Evolutionary conservation across 306 rosid genomes (phyloP).

Genomic region (Morella rubra): DNA sequence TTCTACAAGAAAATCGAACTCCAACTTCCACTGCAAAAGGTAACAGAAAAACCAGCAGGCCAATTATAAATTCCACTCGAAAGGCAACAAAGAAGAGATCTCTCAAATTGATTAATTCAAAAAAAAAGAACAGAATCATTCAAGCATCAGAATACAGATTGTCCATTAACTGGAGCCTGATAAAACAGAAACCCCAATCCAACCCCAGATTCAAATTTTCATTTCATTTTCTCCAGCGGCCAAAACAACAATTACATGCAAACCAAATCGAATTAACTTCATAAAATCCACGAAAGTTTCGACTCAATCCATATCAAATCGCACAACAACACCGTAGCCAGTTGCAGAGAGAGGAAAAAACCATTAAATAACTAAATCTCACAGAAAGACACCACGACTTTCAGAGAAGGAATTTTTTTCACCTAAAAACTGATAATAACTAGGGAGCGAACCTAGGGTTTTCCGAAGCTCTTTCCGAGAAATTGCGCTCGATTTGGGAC

Average conservation of each 20-base stretch:
- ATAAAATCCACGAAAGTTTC: no score
- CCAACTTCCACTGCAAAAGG: constrained; percentile 37
- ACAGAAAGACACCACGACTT: background rate
- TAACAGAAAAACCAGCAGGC: constrained; percentile 10
- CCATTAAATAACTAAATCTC: background rate
- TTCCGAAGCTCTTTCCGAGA: background rate
- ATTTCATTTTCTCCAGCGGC: background rate
- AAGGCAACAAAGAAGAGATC: background rate
- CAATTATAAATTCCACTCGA: constrained; percentile 3
- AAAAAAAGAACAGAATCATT: constrained; percentile 4
- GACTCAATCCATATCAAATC: background rate
- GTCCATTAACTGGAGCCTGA: background rate
- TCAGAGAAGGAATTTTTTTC: no score
- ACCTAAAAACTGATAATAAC: no score
- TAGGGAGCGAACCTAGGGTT: background rate
- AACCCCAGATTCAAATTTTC: no score
- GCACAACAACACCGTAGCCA: constrained; percentile 15
- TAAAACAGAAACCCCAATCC: no score
- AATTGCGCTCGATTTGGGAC: background rate
- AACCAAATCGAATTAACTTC: no score
- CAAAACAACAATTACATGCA: background rate
- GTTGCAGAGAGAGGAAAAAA: background rate
- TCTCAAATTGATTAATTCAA: background rate
- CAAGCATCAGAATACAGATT: background rate
- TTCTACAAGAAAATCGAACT: constrained; percentile 21